Base-by-base conservation (phyloP, 805 yeast genomes). In the Wickerhamomyces mucosus region DNA sequence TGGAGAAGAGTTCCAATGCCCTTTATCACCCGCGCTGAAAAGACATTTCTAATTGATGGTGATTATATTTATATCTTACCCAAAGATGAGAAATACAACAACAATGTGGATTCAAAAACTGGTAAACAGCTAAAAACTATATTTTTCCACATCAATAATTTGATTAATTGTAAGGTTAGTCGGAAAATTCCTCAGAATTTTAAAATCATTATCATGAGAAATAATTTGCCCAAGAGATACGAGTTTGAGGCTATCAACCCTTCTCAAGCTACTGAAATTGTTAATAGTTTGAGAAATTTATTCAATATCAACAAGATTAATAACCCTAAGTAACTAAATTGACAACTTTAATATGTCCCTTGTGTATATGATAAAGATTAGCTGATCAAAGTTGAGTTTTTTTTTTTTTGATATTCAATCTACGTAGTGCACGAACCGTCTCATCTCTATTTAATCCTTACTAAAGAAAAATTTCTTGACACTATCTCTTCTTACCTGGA, bases 1-100 rank as follows among this genome's bases (percentile, higher is more conserved):
- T 83, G 85, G 82, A 67, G 96, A 46, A 72, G 92, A 37, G 89
- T 88, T 45, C 88, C 86, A 15, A 72, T 79, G 75, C 77, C 94
- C 1, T 76, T 89, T 41, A 72, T 81, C 36, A 75, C 75, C 35
- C 68, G 86, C 33, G 83, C 83, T 38, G 94, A 86, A 45, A 73
- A 92, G 45, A 72, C 86, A 1, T 62, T 89, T 20, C 86, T 92
- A 2, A 72, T 89, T 23, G 97, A 89, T 55, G 97, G 96, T n/a
- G 95, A 85, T 45, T 86, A 85, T 47, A 73, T 89, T 11, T 89
- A 88, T 46, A 71, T 89, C 29, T 73, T 84, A 46, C 96, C 96
- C 0, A 78, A 86, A 7, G 85, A 82, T 44, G 89, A 83, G 37
- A 66, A 73, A 13, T 23, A 23, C 10, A 8, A 23, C 36, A 72